Evolutionary conservation across 257 asterid species (phyloP), one percentile per base, ranked within the genome.

Genomic region (Lithospermum erythrorhizon): DNA sequence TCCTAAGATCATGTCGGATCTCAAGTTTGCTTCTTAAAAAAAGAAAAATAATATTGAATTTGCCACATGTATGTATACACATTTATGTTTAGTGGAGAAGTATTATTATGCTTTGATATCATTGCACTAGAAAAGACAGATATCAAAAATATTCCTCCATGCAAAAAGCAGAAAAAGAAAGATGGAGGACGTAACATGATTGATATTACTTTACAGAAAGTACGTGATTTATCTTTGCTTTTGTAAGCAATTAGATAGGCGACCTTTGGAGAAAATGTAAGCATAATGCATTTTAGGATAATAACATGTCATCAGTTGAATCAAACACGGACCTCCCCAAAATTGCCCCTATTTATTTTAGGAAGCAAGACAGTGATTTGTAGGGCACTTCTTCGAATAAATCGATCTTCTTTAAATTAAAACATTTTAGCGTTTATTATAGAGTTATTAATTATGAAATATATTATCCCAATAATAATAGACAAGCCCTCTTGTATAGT

Each of bases 151-250:
- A 78, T 82, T 80, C 83, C 72, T 75, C 57, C 67, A 77, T 82
- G 79, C 76, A 19, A 52, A 73, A 55, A 69, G 65, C 70, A 68
- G 53, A 7, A 61, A 64, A 67, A 72, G 30, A 25, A 2, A 35
- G 15, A 11, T 8, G 11, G 47, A 11, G 9, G 14, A 35, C 73
- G 70, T 59, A 63, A 57, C 52, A 65, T 65, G 72, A 64, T 74
- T 65, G 71, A 75, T 56, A 77, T 73, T 67, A 73, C 89, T 83
- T 86, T 86, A 73, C 71, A 78, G 60, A 86, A 86, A 86, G 93
- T 78, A n/a, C n/a, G n/a, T 27, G 71, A 72, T 67, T 35, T 68
- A 61, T 51, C 56, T 52, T 74, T 81, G 71, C 77, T 67, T 79
- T 77, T 64, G 15, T 61, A 65, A 55, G 52, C 58, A 68, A 76